Conservation (phyloP, 257 asterid species). For the Plectranthus barbatus region DNA sequence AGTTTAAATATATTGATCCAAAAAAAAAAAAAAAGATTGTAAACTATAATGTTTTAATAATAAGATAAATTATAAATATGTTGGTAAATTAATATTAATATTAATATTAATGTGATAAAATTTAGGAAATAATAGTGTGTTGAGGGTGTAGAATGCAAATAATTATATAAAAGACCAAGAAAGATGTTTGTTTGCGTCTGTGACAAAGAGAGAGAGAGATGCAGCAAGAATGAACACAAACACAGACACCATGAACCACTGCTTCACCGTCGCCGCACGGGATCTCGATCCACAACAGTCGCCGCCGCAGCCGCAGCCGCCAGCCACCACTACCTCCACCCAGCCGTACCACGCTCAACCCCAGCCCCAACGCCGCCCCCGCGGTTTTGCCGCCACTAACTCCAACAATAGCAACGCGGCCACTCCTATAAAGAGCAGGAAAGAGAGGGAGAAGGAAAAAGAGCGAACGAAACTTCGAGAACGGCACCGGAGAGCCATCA, state of each 20-base stretch:
- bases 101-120: no score
- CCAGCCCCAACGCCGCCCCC: constrained; percentile 58
- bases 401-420: constrained; percentile 13
- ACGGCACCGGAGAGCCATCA: constrained; percentile 73
- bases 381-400: constrained; percentile 67
- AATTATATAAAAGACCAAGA: not conserved
- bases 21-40: no score
- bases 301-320: constrained; percentile 12
- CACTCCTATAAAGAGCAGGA: constrained; percentile 32
- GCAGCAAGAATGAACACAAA: constrained; percentile 32
- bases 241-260: constrained; percentile 26
- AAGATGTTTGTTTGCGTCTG: constrained; percentile 1
- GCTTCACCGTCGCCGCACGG: constrained; percentile 30
- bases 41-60: no score
- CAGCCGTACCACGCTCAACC: constrained; percentile 24
- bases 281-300: constrained; percentile 41
- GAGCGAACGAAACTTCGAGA: constrained; percentile 71
- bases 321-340: constrained; percentile 13
- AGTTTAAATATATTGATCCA: no score
- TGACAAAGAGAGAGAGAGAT: constrained; percentile 5
- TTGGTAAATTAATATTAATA: no score
- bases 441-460: constrained; percentile 67
- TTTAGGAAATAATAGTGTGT: constrained; percentile 1
- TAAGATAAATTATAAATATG: no score
- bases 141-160: constrained; percentile 21